Conservation (phyloP, 106 monocot genomes). For the Ottelia alismoides region DNA sequence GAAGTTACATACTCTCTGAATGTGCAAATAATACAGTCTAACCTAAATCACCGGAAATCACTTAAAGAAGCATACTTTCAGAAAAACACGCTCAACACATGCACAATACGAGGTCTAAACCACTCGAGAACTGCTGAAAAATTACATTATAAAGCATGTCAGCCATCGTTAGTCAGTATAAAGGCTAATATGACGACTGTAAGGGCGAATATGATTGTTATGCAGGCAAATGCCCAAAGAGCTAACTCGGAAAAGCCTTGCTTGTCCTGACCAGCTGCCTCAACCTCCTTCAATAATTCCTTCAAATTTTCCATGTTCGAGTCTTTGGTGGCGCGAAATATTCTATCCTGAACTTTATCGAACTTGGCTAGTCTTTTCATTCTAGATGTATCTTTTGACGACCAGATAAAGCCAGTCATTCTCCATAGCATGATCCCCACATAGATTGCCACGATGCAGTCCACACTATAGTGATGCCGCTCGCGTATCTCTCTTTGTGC, state of each 20-base stretch:
- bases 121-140: too few species aligned
- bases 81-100: too few species aligned
- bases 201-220: slow-evolving; percentile 34
- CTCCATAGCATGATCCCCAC: slow-evolving; percentile 89
- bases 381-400: slow-evolving; percentile 29
- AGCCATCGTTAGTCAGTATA: slow-evolving; percentile 66
- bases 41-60: too few species aligned
- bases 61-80: too few species aligned
- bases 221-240: slow-evolving; percentile 43
- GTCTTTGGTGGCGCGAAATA: slow-evolving; percentile 70
- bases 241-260: slow-evolving; percentile 31
- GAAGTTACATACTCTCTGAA: too few species aligned
- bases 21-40: too few species aligned
- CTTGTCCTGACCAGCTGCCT: slow-evolving; percentile 51
- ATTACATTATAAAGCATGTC: too few species aligned
- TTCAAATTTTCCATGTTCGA: slow-evolving; percentile 67
- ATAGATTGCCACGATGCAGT: slow-evolving; percentile 87
- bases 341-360: slow-evolving; percentile 43
- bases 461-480: slow-evolving; percentile 79
- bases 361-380: slow-evolving; percentile 51
- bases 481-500: slow-evolving; percentile 93
- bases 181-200: slow-evolving; percentile 56
- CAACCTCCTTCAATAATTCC: slow-evolving; percentile 56
- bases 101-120: too few species aligned
- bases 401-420: slow-evolving; percentile 83